A percentile compares a stretch with the other conserved stretches of the same genome.
phyloP scores from a whole-genome alignment of 2,329 filamentous ascomycete genomes.

The Penicillium crustosum region DNA sequence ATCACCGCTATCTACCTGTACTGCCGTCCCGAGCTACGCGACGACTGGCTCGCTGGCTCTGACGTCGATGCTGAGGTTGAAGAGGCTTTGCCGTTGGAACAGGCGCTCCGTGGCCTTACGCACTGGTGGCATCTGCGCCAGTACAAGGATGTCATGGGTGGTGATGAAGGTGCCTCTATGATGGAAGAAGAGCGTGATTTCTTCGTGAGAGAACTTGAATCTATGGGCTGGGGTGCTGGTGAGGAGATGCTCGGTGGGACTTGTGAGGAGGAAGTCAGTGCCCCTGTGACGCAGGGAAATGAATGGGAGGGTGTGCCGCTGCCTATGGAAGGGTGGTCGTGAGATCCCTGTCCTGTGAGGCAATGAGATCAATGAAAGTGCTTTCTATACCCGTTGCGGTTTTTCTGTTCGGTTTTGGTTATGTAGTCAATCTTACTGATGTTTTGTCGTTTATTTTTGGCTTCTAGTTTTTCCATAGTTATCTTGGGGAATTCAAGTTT shows the following conservation, averaged over 20 bases:
- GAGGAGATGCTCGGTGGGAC: constrained; percentile 35
- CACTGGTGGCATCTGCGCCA: constrained; percentile 89
- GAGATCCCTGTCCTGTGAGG: neutral
- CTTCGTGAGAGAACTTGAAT: constrained; percentile 74
- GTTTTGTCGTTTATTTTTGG: neutral
- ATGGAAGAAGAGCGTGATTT: constrained; percentile 75
- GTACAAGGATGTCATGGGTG: constrained; percentile 74
- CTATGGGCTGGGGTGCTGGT: constrained; percentile 57
- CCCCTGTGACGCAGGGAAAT: constrained; percentile 18
- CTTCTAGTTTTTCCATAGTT: neutral
- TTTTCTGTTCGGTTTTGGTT: neutral
- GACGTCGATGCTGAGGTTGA: constrained; percentile 94
- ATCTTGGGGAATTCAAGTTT: neutral
- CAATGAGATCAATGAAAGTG: constrained; percentile 10
- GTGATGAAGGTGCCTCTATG: constrained; percentile 51
- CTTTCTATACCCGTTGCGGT: constrained; percentile 2
- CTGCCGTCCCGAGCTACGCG: constrained; percentile 85
- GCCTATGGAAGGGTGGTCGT: constrained; percentile 37
- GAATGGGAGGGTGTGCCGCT: constrained; percentile 41
- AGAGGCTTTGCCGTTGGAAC: constrained; percentile 85
- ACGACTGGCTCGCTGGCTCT: constrained; percentile 88
- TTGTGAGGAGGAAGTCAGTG: constrained; percentile 5
- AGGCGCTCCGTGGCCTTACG: constrained; percentile 82
- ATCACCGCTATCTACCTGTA: constrained; percentile 96
- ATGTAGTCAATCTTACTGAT: neutral